Evolutionary conservation across 2,329 filamentous ascomycete genomes (phyloP).

Genomic region (Fusarium lyarnte): DNA sequence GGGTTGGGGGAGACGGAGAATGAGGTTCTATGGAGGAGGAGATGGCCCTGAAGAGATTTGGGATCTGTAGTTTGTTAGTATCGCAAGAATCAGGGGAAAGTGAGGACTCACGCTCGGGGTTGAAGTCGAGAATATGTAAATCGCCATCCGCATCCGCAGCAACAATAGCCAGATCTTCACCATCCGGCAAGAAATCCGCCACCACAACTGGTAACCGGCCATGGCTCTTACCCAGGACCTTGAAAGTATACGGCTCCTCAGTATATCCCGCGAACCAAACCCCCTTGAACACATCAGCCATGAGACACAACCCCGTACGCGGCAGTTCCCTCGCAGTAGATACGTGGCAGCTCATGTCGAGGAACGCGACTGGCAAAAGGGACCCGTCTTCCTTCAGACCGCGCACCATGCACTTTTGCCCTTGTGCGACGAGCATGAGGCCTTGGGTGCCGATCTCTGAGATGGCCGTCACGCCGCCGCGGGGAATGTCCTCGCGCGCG

Average conservation of each 20-base stretch:
- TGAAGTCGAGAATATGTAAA: conserved; percentile 89
- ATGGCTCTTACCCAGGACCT: conserved; percentile 87
- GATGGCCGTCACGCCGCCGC: conserved; percentile 88
- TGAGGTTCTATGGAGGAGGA: conserved; percentile 85
- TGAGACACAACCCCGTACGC: conserved; percentile 83
- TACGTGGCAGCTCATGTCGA: conserved; percentile 97
- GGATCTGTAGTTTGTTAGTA: conserved; percentile 70
- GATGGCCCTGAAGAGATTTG: conserved; percentile 88
- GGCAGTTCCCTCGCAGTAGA: conserved; percentile 84
- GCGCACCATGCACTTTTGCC: conserved; percentile 96
- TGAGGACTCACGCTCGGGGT: conserved; percentile 81
- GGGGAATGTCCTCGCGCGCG: conserved; percentile 88
- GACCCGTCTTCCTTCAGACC: conserved; percentile 96
- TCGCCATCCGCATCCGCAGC: conserved; percentile 86
- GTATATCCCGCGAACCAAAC: conserved; percentile 97
- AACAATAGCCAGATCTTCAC: conserved; percentile 82
- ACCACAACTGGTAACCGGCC: conserved; percentile 80
- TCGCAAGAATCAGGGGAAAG: background rate
- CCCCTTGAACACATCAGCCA: conserved; percentile 92
- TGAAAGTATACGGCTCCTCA: conserved; percentile 96
- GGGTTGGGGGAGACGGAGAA: conserved; percentile 87
- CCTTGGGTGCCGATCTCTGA: conserved; percentile 87
- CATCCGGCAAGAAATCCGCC: conserved; percentile 89
- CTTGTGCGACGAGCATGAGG: conserved; percentile 89
- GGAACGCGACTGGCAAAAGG: conserved; percentile 91